Evolutionary conservation across 129 eudicot species (phyloP), one percentile per base, ranked within the genome.

Genomic region (Scalesia atractyloides): DNA sequence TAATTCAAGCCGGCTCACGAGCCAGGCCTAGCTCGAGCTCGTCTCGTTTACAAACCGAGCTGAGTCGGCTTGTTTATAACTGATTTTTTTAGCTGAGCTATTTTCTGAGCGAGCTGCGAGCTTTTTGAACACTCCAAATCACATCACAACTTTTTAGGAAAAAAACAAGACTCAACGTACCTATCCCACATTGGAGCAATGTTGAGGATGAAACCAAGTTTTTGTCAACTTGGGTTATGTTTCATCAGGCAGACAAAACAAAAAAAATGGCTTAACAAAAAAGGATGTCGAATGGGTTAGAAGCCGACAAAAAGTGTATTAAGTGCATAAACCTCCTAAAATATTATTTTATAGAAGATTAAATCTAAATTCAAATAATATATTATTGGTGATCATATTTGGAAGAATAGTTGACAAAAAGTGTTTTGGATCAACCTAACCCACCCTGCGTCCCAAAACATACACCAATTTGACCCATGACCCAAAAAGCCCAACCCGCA

Each of bases 81-180:
- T n/a, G n/a, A n/a, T n/a, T 24, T 24, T 24, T 24, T 24, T 24
- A 24, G 30, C 30, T 3, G 30, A 24, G 2, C 30, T 24, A 24
- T 24, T 24, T 24, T 24, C 30, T 24, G 30, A 24, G 30, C 30
- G 30, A 24, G 30, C 30, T 24, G 30, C 30, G 30, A 24, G 30
- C 30, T 24, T 24, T 24, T 24, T 20, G 41, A 43, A 50, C 41
- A 62, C 63, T 62, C 49, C n/a, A 30, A 24, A 34, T 36, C 14
- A 16, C 6, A 34, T 37, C 49, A 30, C 9, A 20, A 63, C 8
- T 50, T 58, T 18, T 30, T 34, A 9, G 36, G 6, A 34, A 58
- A 47, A 34, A 56, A 36, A 39, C 58, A 11, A 19, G 13, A 46
- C 17, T 16, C 41, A 76, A 73, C 82, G 66, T 24, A n/a, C n/a